phyloP scores from a whole-genome alignment of 768 basidiomycete genomes.

The Tubosaeta sp. region DNA sequence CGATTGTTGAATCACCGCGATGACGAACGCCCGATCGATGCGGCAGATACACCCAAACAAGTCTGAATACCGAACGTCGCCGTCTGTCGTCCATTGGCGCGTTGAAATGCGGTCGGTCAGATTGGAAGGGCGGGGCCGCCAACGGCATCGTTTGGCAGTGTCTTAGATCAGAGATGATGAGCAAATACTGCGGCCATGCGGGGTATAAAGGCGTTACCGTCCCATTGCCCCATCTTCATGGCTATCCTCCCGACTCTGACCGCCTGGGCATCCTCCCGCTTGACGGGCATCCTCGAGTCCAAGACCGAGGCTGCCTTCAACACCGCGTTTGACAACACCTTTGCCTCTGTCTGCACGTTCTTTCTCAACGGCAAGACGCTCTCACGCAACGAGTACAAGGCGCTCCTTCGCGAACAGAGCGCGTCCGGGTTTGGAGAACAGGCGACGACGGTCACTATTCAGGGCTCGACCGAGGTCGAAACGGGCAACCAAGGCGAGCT shows the following conservation, averaged over 20 bases:
- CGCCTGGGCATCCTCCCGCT: conserved; percentile 37
- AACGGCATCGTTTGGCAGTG: background rate
- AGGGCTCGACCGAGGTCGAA: conserved; percentile 26
- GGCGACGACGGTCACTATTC: conserved; percentile 17
- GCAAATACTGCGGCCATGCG: background rate
- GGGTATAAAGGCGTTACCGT: conserved; percentile 11
- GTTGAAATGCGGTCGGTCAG: too few species aligned
- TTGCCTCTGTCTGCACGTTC: conserved; percentile 34
- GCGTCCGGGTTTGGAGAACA: conserved; percentile 14
- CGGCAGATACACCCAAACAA: too few species aligned
- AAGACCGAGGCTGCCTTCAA: conserved; percentile 34
- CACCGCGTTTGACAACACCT: conserved; percentile 37
- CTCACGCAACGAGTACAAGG: conserved; percentile 39
- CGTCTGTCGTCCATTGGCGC: too few species aligned
- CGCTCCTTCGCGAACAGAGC: conserved; percentile 30
- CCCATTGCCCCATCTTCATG: conserved; percentile 12
- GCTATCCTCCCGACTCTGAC: conserved; percentile 39
- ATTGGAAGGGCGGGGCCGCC: background rate
- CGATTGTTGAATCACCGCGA: too few species aligned
- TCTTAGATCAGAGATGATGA: background rate
- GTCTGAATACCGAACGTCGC: too few species aligned
- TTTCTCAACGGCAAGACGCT: conserved; percentile 39
- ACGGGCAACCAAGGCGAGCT: conserved; percentile 25
- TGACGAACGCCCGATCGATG: too few species aligned
- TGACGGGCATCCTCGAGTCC: conserved; percentile 37